These are phyloP conservation scores for Arachnopeziza araneosa DNA, from an alignment of 2,329 filamentous ascomycete genomes.

Conservation along the genomic window DNA sequence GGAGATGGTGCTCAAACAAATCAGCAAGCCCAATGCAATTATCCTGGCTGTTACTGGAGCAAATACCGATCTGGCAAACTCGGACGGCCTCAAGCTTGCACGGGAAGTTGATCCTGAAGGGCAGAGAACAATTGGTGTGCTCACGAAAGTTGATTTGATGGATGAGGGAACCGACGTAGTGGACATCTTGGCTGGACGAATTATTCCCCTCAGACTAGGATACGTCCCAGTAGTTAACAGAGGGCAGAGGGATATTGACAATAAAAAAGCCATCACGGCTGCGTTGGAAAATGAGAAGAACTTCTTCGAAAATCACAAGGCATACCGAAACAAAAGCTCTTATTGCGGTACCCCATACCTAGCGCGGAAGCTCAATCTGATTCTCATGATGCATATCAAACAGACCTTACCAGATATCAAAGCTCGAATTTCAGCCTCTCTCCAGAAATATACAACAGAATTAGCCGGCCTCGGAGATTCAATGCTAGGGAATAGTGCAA, in stretches of 20 bases:
- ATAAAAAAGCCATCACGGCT: conserved; percentile 88
- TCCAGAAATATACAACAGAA: conserved; percentile 86
- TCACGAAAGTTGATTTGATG: conserved; percentile 99
- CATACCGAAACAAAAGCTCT: conserved; percentile 95
- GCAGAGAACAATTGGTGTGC: conserved; percentile 94
- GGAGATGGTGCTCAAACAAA: conserved; percentile 98
- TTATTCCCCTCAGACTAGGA: conserved; percentile 89
- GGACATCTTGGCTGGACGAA: conserved; percentile 93
- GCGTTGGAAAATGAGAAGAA: conserved; percentile 91
- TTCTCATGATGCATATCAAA: conserved; percentile 99
- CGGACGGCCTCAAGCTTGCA: conserved; percentile 92
- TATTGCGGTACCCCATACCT: conserved; percentile 98
- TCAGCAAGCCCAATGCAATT: conserved; percentile 96
- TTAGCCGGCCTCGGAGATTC: conserved; percentile 82
- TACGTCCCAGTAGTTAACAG: conserved; percentile 98
- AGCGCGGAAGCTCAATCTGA: conserved; percentile 93
- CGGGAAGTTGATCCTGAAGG: conserved; percentile 96
- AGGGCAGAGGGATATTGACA: conserved; percentile 97
- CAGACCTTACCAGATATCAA: conserved; percentile 99
- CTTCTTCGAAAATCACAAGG: conserved; percentile 98
- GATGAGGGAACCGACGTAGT: conserved; percentile 97
- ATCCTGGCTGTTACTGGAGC: conserved; percentile 94
- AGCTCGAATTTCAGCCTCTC: conserved; percentile 85
- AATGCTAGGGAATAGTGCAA: conserved; percentile 90
- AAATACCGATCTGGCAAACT: conserved; percentile 98